Conservation (phyloP, 176 grass and related monocot genomes). For the Oryza brachyantha region DNA sequence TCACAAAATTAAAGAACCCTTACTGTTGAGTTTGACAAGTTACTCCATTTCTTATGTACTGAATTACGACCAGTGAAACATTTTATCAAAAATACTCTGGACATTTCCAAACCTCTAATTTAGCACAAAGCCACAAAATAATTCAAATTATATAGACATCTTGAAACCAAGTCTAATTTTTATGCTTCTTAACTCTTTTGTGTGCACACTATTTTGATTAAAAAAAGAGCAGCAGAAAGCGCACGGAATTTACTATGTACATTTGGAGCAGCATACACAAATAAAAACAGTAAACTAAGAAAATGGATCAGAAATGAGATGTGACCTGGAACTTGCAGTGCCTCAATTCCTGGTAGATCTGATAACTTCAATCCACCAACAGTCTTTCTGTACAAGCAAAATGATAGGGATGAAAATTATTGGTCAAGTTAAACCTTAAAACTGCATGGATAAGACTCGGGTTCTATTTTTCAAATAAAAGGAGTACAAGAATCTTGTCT, state of each 20-base stretch:
- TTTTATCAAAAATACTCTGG: constrained; percentile 17
- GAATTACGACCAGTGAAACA: not conserved
- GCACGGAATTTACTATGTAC: constrained; percentile 8
- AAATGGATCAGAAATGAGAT: constrained; percentile 7
- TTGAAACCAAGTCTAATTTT: not conserved
- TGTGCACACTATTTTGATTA: constrained; percentile 7
- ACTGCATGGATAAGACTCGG: not conserved
- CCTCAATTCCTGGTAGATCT: constrained; percentile 91
- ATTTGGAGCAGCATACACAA: not conserved
- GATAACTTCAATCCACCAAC: constrained; percentile 89
- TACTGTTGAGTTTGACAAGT: not conserved
- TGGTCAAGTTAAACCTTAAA: not conserved
- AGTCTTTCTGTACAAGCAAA: constrained; percentile 61
- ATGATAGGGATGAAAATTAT: not conserved
- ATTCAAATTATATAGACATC: not conserved
- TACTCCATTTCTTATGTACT: not conserved
- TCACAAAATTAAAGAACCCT: not conserved
- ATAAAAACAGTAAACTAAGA: constrained; percentile 11
- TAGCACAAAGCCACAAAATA: not conserved
- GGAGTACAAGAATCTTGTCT: not conserved
- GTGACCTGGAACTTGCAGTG: constrained; percentile 88
- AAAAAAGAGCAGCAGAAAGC: not conserved
- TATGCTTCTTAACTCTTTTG: not conserved
- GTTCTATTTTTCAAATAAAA: not conserved
- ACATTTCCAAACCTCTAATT: constrained; percentile 11